Evolutionary conservation across 257 asterid genomes (phyloP).

Genomic region (Lycium ferocissimum): DNA sequence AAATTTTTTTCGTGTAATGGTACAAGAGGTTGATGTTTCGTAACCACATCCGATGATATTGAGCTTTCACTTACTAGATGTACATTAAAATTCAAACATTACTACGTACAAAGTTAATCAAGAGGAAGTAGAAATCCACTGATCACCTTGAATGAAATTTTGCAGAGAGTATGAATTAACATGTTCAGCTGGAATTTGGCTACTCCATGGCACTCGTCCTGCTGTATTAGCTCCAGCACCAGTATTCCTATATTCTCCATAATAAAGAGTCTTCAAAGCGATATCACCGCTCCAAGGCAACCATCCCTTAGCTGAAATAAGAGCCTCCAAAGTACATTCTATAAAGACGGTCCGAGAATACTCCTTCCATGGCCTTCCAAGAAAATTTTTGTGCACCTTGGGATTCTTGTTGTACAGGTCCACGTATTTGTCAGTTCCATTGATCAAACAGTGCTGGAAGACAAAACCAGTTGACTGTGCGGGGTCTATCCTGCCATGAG

Average conservation of each 20-base stretch:
- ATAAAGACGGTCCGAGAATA: slow-evolving; percentile 43
- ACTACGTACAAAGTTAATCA: background rate
- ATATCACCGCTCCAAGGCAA: slow-evolving; percentile 39
- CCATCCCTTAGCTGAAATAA: slow-evolving; percentile 36
- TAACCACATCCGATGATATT: background rate
- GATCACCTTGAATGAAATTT: slow-evolving; percentile 42
- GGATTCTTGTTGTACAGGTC: slow-evolving; percentile 33
- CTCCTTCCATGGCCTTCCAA: slow-evolving; percentile 49
- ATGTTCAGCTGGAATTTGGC: slow-evolving; percentile 39
- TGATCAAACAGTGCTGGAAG: slow-evolving; percentile 39
- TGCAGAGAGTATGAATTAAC: slow-evolving; percentile 36
- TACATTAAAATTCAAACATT: background rate
- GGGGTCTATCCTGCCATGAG: slow-evolving; percentile 44
- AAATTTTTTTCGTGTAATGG: background rate
- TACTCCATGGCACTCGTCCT: slow-evolving; percentile 41
- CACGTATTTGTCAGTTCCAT: slow-evolving; percentile 40
- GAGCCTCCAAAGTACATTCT: slow-evolving; percentile 37
- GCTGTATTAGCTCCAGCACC: slow-evolving; percentile 32
- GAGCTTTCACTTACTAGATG: background rate
- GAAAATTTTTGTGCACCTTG: slow-evolving; percentile 35
- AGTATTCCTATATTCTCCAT: slow-evolving; percentile 38
- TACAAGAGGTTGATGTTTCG: background rate
- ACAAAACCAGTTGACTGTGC: slow-evolving; percentile 44
- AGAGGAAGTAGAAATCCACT: slow-evolving; percentile 35
- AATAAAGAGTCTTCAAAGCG: slow-evolving; percentile 40